A percentile compares a stretch with the other conserved stretches of the same genome.
Evolutionary conservation across 2,329 filamentous ascomycete genomes (phyloP).

Genomic region (Pseudodiploospora longispora): DNA sequence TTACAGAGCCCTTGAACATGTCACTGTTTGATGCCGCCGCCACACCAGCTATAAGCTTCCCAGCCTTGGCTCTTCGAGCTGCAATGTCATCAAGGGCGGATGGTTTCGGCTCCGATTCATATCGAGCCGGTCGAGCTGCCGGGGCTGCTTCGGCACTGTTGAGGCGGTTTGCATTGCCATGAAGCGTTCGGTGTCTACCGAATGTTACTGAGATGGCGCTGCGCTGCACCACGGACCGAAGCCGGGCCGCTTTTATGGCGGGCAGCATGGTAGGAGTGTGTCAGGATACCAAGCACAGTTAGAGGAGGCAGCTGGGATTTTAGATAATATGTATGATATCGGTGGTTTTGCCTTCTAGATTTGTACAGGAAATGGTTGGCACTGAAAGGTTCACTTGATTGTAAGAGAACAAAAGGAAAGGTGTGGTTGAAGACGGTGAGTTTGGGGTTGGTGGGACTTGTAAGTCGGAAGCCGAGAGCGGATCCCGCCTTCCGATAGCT

Average conservation of each 20-base stretch:
- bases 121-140: constrained; percentile 15
- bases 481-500: no score
- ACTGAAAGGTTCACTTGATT: no score
- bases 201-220: constrained; percentile 1
- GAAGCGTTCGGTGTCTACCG: constrained; percentile 9
- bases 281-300: no score
- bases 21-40: constrained; percentile 73
- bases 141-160: constrained; percentile 18
- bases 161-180: constrained; percentile 12
- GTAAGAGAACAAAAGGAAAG: no score
- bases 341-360: no score
- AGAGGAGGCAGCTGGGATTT: no score
- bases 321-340: no score
- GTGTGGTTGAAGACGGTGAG: no score
- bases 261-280: constrained; percentile 14
- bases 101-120: constrained; percentile 14
- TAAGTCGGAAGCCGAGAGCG: no score
- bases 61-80: constrained; percentile 54
- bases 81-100: constrained; percentile 23
- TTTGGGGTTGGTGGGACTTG: no score
- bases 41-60: constrained; percentile 63
- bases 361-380: no score
- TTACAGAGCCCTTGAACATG: constrained; percentile 70
- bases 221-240: constrained; percentile 6
- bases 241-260: constrained; percentile 12